Base-by-base conservation (phyloP, 495 filamentous ascomycete genomes). In the Penicillium canariense region DNA sequence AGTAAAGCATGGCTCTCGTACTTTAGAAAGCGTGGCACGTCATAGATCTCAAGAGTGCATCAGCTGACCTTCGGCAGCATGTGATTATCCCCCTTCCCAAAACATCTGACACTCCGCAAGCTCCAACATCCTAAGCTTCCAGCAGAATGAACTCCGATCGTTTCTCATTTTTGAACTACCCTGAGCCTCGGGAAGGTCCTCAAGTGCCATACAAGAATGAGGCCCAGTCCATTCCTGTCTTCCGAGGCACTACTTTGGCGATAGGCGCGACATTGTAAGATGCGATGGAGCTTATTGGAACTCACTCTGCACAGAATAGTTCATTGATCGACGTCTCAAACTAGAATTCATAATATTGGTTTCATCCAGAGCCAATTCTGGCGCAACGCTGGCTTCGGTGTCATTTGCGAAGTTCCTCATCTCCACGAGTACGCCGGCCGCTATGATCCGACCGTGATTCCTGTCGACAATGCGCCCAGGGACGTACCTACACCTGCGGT, bases 381-480 rank as follows among this genome's bases (percentile, higher is more conserved):
- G 88, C 69, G 60, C 40, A 93, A 91, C 71, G 89, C 89, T 25
- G 85, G 86, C 18, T 90, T 97, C 56, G 76, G 70, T 35, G 61
- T 71, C 23, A 77, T 91, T 26, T 83, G 81, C 46, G 62, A 81
- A 28, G 73, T 87, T 7, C 61, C 67, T 4, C 76, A 80, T 20
- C 77, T 96, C 12, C 71, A 83, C 6, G 55, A 76, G 18, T 85
- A 86, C 59, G 63, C 77, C 12, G 79, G 85, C 14, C 81, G 87
- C 54, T 91, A 82, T 63, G 90, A 94, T 61, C 92, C 93, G n/a
- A 87, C 88, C 28, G 91, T 96, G 20, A 87, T 88, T 36, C 90
- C 89, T 5, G 65, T 87, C 44, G 53, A 64, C n/a, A 47, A 56
- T 30, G 53, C 65, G 27, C 59, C 71, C 3, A 54, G 64, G 18